phyloP scores from a whole-genome alignment of 148 eudicot species.

The Tetragonia tetragonoides region DNA sequence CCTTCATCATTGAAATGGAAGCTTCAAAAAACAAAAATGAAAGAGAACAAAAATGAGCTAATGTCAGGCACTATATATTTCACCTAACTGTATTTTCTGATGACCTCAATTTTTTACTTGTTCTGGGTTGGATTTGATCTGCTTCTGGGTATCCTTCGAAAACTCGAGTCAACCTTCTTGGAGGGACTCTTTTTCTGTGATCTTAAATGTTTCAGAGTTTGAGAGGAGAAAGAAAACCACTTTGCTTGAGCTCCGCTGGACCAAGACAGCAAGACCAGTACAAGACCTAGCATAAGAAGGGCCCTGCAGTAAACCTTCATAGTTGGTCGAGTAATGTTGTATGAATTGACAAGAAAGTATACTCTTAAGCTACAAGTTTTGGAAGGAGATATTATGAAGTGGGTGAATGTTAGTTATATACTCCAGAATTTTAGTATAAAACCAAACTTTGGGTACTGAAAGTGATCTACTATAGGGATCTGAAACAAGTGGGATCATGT shows the following conservation, averaged over 20 bases:
- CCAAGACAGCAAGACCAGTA: constrained; percentile 35
- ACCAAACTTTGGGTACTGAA: background rate
- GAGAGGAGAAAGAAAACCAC: constrained; percentile 35
- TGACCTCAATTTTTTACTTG: constrained; percentile 37
- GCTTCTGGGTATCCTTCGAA: constrained; percentile 50
- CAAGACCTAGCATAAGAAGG: constrained; percentile 32
- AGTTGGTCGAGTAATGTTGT: background rate
- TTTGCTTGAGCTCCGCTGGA: constrained; percentile 30
- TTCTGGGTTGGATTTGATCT: constrained; percentile 71
- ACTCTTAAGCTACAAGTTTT: background rate
- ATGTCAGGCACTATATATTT: constrained; percentile 5
- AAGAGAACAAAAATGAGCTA: background rate
- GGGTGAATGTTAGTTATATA: background rate
- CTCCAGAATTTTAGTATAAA: background rate
- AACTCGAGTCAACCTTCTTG: constrained; percentile 49
- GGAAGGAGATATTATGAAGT: constrained; percentile 8
- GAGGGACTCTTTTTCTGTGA: constrained; percentile 38
- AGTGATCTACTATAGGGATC: constrained; percentile 32
- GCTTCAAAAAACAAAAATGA: constrained; percentile 16
- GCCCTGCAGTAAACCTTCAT: constrained; percentile 36
- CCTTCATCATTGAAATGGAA: constrained; percentile 12
- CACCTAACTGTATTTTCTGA: constrained; percentile 14
- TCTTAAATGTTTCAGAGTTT: constrained; percentile 35
- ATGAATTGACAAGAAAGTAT: background rate
- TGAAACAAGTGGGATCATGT: constrained; percentile 60